Percentiles rank a stretch among this genome's conserved stretches.
phyloP scores from a whole-genome alignment of 352 stramenopile genomes.

The Globisporangium splendens region DNA sequence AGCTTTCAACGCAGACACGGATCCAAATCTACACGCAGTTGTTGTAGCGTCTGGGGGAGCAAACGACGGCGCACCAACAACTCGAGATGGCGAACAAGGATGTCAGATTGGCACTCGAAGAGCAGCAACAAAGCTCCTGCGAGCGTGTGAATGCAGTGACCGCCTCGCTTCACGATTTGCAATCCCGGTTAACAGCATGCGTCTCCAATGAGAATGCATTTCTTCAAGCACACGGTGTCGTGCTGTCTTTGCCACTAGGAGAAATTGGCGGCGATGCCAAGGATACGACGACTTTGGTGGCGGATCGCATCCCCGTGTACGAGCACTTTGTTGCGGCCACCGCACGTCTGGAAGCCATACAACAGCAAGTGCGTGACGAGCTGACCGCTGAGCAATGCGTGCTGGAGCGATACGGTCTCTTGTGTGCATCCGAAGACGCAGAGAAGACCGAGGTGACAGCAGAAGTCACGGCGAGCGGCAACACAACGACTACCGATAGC shows the following conservation, averaged over 20 bases:
- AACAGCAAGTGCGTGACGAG: slow-evolving; percentile 13
- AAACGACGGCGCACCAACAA: too few relatives aligned
- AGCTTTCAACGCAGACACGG: slow-evolving; percentile 10
- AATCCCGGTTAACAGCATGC: too few relatives aligned
- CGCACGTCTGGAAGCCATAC: neutral
- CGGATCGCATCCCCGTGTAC: slow-evolving; percentile 4
- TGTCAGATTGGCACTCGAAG: too few relatives aligned
- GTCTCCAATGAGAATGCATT: slow-evolving; percentile 1
- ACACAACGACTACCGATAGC: neutral
- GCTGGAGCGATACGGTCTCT: slow-evolving; percentile 14
- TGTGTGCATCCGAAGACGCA: neutral
- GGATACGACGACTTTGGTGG: neutral
- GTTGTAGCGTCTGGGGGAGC: slow-evolving; percentile 1
- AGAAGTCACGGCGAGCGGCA: neutral
- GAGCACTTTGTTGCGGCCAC: slow-evolving; percentile 8
- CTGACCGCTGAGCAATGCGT: slow-evolving; percentile 15
- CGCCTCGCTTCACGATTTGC: too few relatives aligned
- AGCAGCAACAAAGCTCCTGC: neutral
- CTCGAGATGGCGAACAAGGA: too few relatives aligned
- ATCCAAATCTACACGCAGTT: slow-evolving; percentile 28
- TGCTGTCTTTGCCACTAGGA: neutral
- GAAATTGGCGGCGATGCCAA: neutral
- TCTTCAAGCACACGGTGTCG: neutral
- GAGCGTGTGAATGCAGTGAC: neutral
- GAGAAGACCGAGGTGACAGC: neutral